A percentile compares a stretch with the other conserved stretches of the same genome.
phyloP scores from a whole-genome alignment of 768 basidiomycete species.

The Pleurotus sapidus region DNA sequence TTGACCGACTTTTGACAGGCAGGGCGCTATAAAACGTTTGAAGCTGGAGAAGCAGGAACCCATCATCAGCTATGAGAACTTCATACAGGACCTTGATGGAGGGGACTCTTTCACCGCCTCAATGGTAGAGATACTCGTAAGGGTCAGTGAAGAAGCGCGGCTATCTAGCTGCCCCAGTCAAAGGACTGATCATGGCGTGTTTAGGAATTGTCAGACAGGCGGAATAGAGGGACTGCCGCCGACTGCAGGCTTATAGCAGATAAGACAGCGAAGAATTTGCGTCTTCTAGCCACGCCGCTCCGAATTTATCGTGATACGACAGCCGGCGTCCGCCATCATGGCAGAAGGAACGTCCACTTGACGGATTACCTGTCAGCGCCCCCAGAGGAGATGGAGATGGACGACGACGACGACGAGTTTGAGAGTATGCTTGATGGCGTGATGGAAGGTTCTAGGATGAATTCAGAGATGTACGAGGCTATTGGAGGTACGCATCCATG shows the following conservation, averaged over 20 bases:
- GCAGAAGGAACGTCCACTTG: constrained; percentile 39
- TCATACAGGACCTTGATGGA: constrained; percentile 73
- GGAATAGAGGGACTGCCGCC: constrained; percentile 43
- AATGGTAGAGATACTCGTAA: constrained; percentile 73
- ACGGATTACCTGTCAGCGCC: constrained; percentile 52
- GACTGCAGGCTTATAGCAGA: constrained; percentile 68
- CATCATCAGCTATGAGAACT: constrained; percentile 67
- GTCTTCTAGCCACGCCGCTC: constrained; percentile 48
- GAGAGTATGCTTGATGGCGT: constrained; percentile 39
- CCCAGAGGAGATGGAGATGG: constrained; percentile 54
- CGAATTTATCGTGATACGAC: constrained; percentile 49
- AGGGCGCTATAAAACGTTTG: constrained; percentile 69
- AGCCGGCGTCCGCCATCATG: constrained; percentile 28
- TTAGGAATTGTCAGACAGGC: constrained; percentile 78
- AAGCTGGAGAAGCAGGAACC: constrained; percentile 64
- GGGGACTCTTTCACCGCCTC: constrained; percentile 81
- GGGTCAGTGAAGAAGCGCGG: constrained; percentile 42
- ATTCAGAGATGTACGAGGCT: constrained; percentile 65
- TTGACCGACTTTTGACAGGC: constrained; percentile 32
- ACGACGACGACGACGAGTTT: constrained; percentile 68
- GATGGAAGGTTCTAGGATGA: constrained; percentile 55
- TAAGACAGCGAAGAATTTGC: constrained; percentile 61
- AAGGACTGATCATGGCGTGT: constrained; percentile 7
- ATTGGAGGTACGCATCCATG: constrained; percentile 29
- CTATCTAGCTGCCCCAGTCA: background rate